phyloP scores from a whole-genome alignment of 805 yeast genomes.

The Zygosaccharomyces pseudorouxii region DNA sequence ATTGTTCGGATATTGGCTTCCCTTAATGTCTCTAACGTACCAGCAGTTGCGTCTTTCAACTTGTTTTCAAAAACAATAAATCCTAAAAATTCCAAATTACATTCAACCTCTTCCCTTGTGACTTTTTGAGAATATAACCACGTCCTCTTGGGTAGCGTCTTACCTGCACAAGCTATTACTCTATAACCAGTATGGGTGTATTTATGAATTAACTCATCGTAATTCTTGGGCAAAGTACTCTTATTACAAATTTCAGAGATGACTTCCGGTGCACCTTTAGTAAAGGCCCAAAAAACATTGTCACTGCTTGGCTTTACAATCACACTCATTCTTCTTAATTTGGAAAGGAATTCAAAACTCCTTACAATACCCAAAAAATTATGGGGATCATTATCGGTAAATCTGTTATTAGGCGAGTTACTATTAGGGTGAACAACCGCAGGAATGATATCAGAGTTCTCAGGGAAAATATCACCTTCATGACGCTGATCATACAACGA shows the following conservation, averaged over 20 bases:
- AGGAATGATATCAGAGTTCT: constrained; percentile 43
- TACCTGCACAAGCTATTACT: constrained; percentile 90
- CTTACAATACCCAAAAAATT: constrained; percentile 45
- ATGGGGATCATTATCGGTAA: constrained; percentile 35
- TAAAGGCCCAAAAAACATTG: constrained; percentile 48
- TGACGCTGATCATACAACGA: constrained; percentile 38
- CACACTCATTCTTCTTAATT: constrained; percentile 87
- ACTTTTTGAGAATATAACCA: constrained; percentile 48
- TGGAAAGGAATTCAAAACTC: constrained; percentile 77
- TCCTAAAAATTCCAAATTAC: constrained; percentile 69
- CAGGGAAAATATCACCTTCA: constrained; percentile 40
- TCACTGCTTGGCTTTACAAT: constrained; percentile 48
- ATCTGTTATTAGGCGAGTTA: constrained; percentile 28
- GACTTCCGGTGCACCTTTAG: constrained; percentile 97
- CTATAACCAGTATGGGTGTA: constrained; percentile 94
- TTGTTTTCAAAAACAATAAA: constrained; percentile 91
- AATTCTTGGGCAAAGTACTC: constrained; percentile 67
- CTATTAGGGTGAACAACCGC: constrained; percentile 45
- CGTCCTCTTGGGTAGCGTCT: constrained; percentile 41
- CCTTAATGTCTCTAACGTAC: constrained; percentile 54
- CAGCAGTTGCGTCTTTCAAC: constrained; percentile 62
- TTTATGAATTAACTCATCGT: constrained; percentile 64
- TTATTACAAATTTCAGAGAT: constrained; percentile 72
- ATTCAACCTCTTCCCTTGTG: constrained; percentile 64
- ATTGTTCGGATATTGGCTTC: constrained; percentile 74